Conservation (phyloP, 257 asterid species). For the Eustoma russellianum region DNA sequence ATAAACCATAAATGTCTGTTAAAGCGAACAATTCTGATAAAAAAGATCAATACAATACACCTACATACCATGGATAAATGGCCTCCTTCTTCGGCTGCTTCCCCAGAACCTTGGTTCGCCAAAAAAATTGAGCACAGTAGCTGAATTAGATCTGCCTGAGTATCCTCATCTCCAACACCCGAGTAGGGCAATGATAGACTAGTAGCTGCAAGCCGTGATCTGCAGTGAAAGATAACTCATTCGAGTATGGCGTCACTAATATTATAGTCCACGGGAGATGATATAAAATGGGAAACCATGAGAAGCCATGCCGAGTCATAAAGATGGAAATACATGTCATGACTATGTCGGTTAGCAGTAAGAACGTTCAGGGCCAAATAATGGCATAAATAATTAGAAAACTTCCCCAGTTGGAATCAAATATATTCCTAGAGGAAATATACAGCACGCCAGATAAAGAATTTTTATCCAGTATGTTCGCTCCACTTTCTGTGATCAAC, state of each 20-base stretch:
- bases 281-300: no score
- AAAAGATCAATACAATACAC: neutral
- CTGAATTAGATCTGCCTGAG: constrained; percentile 39
- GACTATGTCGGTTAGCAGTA: no score
- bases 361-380: no score
- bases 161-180: constrained; percentile 25
- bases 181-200: constrained; percentile 39
- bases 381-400: no score
- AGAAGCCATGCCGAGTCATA: no score
- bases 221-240: constrained; percentile 1
- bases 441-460: no score
- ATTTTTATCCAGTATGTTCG: no score
- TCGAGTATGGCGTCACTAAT: neutral
- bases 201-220: constrained; percentile 46
- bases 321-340: no score
- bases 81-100: constrained; percentile 57
- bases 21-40: neutral
- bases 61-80: constrained; percentile 46
- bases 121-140: constrained; percentile 62
- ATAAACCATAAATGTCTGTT: neutral
- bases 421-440: no score
- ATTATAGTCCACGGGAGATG: no score
- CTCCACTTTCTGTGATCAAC: no score
- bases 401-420: no score
- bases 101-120: constrained; percentile 68